Base-by-base conservation (phyloP, 176 grass and related monocot species). In the Avena atlantica region DNA sequence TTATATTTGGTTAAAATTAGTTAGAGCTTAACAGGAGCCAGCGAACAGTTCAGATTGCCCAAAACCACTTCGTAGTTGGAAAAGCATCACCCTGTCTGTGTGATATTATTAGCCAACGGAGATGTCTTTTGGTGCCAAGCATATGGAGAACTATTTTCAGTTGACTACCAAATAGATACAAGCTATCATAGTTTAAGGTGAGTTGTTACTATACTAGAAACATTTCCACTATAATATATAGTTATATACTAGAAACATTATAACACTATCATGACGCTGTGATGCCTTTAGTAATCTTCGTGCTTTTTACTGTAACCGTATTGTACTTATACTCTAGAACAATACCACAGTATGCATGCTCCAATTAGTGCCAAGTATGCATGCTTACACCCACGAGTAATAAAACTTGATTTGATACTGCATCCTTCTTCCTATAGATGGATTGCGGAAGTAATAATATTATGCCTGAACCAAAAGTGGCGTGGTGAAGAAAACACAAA, bases 401-500 rank as follows among this genome's bases (percentile, higher is more conserved):
- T n/a, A 6, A 29, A 60, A 14, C 45, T 48, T 68, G 16, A n/a
- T 66, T 21, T 53, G 45, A 66, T 59, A 55, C 8, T 59, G 31
- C 25, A 16, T 84, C 82, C 82, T 76, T n/a, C 14, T 57, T 34
- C 47, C 45, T 74, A 21, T 55, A 78, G 16, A 87, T 2, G 31
- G 64, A 64, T 4, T 34, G 19, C 45, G 31, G 36, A 70, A 63
- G 17, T 57, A 74, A 23, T 64, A 53, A 78, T 9, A 83, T 62
- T 15, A 64, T 36, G 34, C 17, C 27, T 19, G 9, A 56, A 90
- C n/a, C 6, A 3, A 11, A 85, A 63, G 60, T 23, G 47, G 42
- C 25, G 66, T 21, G 40, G 11, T 47, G 29, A 70, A 82, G 40
- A 86, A 72, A 84, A 67, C 58, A 86, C 89, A 70, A 72, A 99